phyloP scores from a whole-genome alignment of 2,329 filamentous ascomycete species.

The Neofusicoccum ribis region DNA sequence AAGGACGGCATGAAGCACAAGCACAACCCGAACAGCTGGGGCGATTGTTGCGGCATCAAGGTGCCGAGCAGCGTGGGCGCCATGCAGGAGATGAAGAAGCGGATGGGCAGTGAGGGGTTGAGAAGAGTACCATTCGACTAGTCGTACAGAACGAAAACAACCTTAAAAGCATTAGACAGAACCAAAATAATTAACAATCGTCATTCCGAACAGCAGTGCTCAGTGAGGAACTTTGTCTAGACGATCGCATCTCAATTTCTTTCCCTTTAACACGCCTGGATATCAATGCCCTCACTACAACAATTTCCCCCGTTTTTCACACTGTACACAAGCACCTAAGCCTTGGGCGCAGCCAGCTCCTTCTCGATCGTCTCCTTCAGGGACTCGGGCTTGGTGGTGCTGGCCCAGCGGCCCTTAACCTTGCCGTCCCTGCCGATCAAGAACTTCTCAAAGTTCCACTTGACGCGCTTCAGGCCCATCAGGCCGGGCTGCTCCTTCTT shows the following conservation, averaged over 20 bases:
- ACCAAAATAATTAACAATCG: not conserved
- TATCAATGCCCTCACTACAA: not conserved
- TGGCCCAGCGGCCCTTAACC: constrained; percentile 84
- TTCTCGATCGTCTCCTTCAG: constrained; percentile 75
- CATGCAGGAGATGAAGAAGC: constrained; percentile 83
- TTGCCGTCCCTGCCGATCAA: constrained; percentile 81
- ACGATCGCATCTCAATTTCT: not conserved
- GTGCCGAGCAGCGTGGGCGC: constrained; percentile 93
- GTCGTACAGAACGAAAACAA: not conserved
- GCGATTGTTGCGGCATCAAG: constrained; percentile 97
- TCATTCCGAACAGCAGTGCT: not conserved
- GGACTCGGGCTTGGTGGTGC: constrained; percentile 79
- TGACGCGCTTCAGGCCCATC: constrained; percentile 84
- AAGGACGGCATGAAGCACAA: constrained; percentile 68
- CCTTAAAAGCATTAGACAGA: not conserved
- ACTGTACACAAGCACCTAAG: not conserved
- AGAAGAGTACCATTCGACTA: constrained; percentile 82
- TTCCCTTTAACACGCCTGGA: not conserved
- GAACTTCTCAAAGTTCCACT: constrained; percentile 99
- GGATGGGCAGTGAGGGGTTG: constrained; percentile 60
- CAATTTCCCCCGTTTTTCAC: not conserved
- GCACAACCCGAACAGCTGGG: constrained; percentile 72
- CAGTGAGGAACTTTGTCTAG: not conserved
- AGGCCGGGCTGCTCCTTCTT: constrained; percentile 74
- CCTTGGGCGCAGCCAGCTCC: constrained; percentile 53